A percentile compares a stretch with the other conserved stretches of the same genome.
These are phyloP conservation scores for Ophiostoma sp. DNA, from an alignment of 2,329 filamentous ascomycete species.

Conservation along the genomic window DNA sequence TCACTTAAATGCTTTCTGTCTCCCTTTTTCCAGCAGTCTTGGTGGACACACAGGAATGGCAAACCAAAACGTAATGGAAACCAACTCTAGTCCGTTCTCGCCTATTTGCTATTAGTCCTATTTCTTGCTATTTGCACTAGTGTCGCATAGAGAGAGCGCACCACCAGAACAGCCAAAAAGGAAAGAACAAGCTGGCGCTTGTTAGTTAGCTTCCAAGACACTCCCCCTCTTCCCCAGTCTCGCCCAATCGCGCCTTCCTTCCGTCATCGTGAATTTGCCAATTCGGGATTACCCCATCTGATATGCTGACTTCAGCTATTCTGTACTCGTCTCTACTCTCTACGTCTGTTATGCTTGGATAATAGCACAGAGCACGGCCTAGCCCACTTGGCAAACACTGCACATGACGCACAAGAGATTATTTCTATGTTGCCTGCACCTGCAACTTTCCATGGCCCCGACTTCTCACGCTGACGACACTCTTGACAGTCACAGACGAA, in stretches of 20 bases:
- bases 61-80: conserved; percentile 31
- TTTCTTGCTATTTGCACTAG: background rate
- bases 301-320: background rate
- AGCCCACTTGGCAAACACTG: background rate
- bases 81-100: background rate
- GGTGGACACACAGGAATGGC: conserved; percentile 18
- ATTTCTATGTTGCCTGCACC: background rate
- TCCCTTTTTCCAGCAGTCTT: background rate
- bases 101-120: background rate
- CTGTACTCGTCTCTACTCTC: too few relatives aligned
- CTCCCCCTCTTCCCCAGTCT: conserved; percentile 9
- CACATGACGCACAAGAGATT: background rate
- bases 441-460: too few relatives aligned
- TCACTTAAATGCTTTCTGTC: background rate
- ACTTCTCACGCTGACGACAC: too few relatives aligned
- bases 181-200: background rate
- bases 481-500: too few relatives aligned
- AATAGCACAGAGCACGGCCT: background rate
- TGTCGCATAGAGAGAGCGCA: background rate
- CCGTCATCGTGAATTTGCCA: conserved; percentile 1
- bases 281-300: background rate
- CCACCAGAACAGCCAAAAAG: background rate
- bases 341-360: background rate
- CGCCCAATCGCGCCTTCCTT: background rate
- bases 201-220: background rate